Base-by-base conservation (phyloP, 306 rosid species). In the Gastrolobium villosum region DNA sequence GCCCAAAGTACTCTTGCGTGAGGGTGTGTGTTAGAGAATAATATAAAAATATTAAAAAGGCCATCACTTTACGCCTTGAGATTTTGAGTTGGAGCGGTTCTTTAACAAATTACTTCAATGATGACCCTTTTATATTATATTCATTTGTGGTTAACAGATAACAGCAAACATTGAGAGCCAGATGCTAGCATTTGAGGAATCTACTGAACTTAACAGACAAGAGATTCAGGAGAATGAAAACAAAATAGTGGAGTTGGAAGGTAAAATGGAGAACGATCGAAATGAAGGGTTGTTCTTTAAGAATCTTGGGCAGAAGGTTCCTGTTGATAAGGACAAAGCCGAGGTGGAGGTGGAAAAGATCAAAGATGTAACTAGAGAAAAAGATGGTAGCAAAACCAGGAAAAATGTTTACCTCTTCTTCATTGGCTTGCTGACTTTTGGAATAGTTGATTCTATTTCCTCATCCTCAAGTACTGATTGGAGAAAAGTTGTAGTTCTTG, bases 211-310 rank as follows among this genome's bases (percentile, higher is more conserved):
- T 28, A 87, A 77, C 90, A 91, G 57, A 50, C 28, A 9, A 56
- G 96, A 89, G 78, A 88, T 88, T 63, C 89, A 86, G 70, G 77
- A 91, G 83, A 92, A 77, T 62, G 93, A 89, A 70, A 82, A 74
- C 77, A 81, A 81, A 40, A 13, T 95, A 57, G 81, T 60, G 45
- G 86, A 87, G 55, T 74, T 95, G 39, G 92, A 95, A 81, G 93
- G 62, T 40, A 84, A 88, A 76, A 87, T 92, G 68, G 89, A 87
- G 54, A 78, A 87, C 34, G 99, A 87, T 39, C 63, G 89, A 79
- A 95, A 95, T 6, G 97, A 91, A 79, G 92, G 97, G 54, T 66
- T 91, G 32, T 93, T 91, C 89, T 94, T 94, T 44, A 89, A 91
- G 87, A 94, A 65, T 74, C 87, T 95, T 39, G 81, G 91, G 13